Evolutionary conservation across 2,329 filamentous ascomycete species (phyloP), one percentile per base, ranked within the genome.

Genomic region (Diaporthe helianthi): DNA sequence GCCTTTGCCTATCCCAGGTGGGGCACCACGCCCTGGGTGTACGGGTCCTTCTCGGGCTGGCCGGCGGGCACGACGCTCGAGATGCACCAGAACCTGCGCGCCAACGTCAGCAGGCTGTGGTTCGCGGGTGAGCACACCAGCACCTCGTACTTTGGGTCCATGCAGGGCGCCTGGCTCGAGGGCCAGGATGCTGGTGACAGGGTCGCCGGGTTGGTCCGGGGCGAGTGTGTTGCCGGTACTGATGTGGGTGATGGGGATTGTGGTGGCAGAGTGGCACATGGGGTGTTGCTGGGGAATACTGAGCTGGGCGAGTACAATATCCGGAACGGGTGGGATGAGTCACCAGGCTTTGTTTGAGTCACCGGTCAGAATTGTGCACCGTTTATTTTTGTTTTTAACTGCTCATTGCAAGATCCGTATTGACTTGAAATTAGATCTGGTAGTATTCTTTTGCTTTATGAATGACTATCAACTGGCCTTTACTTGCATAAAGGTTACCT

Each of bases 81-180:
- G 55, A 61, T 46, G 55, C 55, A 61, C 38, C 17, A 61, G 55
- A 61, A 61, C 24, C 38, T 61, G 5, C 55, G 55, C 26, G 55
- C 55, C 19, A 61, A 61, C 19, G 26, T 61, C 19, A 41, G 10
- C 10, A 22, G 55, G 24, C 55, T 61, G 38, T 61, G 55, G 55
- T 61, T 61, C 19, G 55, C 55, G 2, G 55, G 55, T 41, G 55
- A 61, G 38, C 38, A 46, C 26, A 61, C 38, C 38, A 46, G 38
- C 26, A 26, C 55, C 4, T 22, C 38, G 1, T 61, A 61, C n/a
- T 61, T 61, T 33, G 55, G 55, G 19, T 61, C 22, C 36, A 46
- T 61, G 38, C 55, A 61, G 26, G 55, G 55, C 1, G 55, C 55
- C 4, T 61, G 55, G 55, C 47, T 61, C 38, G 55, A 61, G 26